Evolutionary conservation across 768 basidiomycete genomes (phyloP).

Genomic region (Suillus bovinus): DNA sequence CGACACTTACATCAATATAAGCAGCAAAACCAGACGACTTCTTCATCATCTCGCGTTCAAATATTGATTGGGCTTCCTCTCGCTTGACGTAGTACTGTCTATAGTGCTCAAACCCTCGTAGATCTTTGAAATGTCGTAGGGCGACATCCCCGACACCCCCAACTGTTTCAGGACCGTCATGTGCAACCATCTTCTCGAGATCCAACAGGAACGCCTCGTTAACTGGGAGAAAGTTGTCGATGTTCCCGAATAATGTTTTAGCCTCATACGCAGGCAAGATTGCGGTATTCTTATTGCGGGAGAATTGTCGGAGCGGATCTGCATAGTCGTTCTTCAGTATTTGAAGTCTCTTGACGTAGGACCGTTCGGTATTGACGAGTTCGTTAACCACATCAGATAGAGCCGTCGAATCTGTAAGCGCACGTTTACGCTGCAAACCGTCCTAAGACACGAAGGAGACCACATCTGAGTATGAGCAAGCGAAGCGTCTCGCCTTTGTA

Average conservation of each 20-base stretch:
- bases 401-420: slow-evolving; percentile 62
- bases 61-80: slow-evolving; percentile 88
- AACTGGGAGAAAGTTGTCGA: slow-evolving; percentile 86
- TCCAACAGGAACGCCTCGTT: slow-evolving; percentile 86
- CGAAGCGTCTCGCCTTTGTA: slow-evolving; percentile 1
- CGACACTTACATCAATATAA: slow-evolving; percentile 74
- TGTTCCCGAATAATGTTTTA: slow-evolving; percentile 90
- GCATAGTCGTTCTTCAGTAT: slow-evolving; percentile 89
- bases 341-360: slow-evolving; percentile 82
- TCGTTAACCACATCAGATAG: slow-evolving; percentile 80
- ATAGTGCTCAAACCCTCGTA: slow-evolving; percentile 87
- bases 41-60: slow-evolving; percentile 80
- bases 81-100: slow-evolving; percentile 89
- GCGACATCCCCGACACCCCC: slow-evolving; percentile 83
- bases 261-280: slow-evolving; percentile 92
- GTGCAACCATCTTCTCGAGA: slow-evolving; percentile 74
- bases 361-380: slow-evolving; percentile 84
- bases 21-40: slow-evolving; percentile 79
- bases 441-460: slow-evolving; percentile 22
- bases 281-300: slow-evolving; percentile 79
- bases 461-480: slow-evolving; percentile 5
- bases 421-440: slow-evolving; percentile 48
- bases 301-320: slow-evolving; percentile 85
- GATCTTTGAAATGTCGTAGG: slow-evolving; percentile 81
- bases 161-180: slow-evolving; percentile 54